These are phyloP conservation scores for Quercus phellos DNA, from an alignment of 331 rosid species.

Conservation along the genomic window DNA sequence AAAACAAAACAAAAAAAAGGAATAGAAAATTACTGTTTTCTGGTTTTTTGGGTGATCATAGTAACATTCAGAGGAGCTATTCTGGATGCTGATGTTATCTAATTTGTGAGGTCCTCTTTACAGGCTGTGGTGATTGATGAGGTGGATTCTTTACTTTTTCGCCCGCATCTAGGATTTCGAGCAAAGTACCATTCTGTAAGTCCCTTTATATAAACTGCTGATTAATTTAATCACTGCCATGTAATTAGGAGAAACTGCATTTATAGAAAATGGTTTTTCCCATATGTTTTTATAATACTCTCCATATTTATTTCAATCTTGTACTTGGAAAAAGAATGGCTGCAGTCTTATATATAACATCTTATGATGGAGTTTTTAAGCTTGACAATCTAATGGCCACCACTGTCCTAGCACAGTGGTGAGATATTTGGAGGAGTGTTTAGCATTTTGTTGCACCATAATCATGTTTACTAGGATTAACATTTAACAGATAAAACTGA, in stretches of 20 bases:
- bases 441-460: not conserved
- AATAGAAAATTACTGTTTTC: not conserved
- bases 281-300: not conserved
- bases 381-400: not conserved
- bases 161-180: conserved; percentile 77
- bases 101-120: not conserved
- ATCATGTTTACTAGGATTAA: not conserved
- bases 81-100: not conserved
- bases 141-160: conserved; percentile 93
- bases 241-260: conserved; percentile 2
- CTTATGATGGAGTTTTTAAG: not conserved
- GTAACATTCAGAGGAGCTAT: not conserved
- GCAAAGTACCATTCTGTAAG: conserved; percentile 92
- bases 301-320: not conserved
- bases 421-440: not conserved
- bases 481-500: not conserved
- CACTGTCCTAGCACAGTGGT: not conserved
- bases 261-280: not conserved
- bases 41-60: not conserved
- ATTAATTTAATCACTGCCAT: conserved; percentile 3
- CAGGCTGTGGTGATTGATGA: conserved; percentile 91
- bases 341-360: not conserved
- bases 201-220: not conserved
- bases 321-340: not conserved
- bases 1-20: not conserved